Percentiles rank a stretch among this genome's conserved stretches.
phyloP scores from a whole-genome alignment of 805 yeast genomes.

The Candida xyloterini region DNA sequence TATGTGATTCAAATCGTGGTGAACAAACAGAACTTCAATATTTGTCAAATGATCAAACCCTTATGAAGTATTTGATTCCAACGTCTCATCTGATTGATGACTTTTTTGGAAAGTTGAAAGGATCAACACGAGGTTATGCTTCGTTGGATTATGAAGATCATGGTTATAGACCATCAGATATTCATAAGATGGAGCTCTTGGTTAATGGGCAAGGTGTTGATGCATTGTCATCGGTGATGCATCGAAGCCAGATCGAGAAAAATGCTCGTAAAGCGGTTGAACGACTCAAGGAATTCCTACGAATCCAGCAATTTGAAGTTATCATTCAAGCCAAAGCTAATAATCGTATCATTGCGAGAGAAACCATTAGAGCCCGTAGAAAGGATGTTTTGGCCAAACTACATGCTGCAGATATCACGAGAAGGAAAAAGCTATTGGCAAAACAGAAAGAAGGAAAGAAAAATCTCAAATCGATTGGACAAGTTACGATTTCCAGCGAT shows the following conservation, averaged over 20 bases:
- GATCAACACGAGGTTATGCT: constrained; percentile 88
- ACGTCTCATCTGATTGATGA: constrained; percentile 90
- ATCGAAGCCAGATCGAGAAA: constrained; percentile 66
- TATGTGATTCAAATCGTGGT: constrained; percentile 85
- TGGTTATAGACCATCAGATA: constrained; percentile 77
- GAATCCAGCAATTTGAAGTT: constrained; percentile 86
- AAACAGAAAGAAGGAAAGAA: constrained; percentile 95
- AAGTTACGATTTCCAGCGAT: constrained; percentile 73
- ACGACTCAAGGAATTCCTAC: constrained; percentile 72
- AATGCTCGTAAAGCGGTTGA: constrained; percentile 81
- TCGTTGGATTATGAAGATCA: constrained; percentile 92
- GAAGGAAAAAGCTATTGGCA: constrained; percentile 82
- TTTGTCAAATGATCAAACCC: constrained; percentile 74
- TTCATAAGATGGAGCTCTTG: constrained; percentile 81
- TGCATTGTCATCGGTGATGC: constrained; percentile 90
- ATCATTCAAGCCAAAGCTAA: constrained; percentile 87
- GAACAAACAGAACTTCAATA: constrained; percentile 76
- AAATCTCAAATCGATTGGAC: constrained; percentile 74
- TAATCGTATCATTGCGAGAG: constrained; percentile 79
- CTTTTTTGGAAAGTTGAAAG: constrained; percentile 90
- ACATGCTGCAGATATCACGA: constrained; percentile 89
- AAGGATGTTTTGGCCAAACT: constrained; percentile 92
- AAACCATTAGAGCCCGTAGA: constrained; percentile 88
- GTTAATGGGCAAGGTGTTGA: constrained; percentile 90
- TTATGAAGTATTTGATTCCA: constrained; percentile 78